A percentile compares a stretch with the other conserved stretches of the same genome.
Conservation (phyloP, 495 filamentous ascomycete species). For the Podospora didyma region DNA sequence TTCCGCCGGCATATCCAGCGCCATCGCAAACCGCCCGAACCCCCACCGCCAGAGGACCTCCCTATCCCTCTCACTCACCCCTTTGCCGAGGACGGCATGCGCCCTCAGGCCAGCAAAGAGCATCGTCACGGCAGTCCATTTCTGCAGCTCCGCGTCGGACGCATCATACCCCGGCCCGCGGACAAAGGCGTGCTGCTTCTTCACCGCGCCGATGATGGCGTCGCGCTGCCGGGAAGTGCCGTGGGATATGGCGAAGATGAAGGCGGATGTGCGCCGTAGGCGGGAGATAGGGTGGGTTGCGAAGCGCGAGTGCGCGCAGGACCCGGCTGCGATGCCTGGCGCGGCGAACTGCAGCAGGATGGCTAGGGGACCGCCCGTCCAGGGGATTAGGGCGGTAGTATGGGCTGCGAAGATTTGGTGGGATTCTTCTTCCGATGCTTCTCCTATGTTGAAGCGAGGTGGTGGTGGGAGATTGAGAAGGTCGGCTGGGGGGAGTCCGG, state of each 20-base stretch:
- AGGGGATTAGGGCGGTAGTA: conserved; percentile 6
- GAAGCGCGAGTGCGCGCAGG: conserved; percentile 14
- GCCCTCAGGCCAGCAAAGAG: conserved; percentile 12
- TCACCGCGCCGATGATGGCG: background rate
- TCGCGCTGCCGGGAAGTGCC: background rate
- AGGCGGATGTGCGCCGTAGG: conserved; percentile 8
- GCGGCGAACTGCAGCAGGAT: conserved; percentile 13
- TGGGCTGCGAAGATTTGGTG: too few species aligned
- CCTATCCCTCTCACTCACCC: background rate
- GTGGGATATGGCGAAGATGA: conserved; percentile 1
- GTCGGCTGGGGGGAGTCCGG: too few species aligned
- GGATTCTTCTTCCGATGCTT: too few species aligned
- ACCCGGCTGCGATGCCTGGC: conserved; percentile 9
- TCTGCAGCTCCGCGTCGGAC: conserved; percentile 18
- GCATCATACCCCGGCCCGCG: conserved; percentile 15
- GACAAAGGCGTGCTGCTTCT: conserved; percentile 9
- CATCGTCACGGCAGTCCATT: conserved; percentile 23
- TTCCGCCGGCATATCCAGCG: conserved; percentile 10
- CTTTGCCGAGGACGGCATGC: background rate
- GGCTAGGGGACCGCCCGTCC: conserved; percentile 10
- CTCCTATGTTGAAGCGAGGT: too few species aligned
- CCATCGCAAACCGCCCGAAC: conserved; percentile 4
- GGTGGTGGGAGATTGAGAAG: too few species aligned
- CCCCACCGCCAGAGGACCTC: conserved; percentile 1
- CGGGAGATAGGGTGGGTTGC: conserved; percentile 9